Conservation (phyloP, 2,329 filamentous ascomycete genomes). For the Penicillium sp. region DNA sequence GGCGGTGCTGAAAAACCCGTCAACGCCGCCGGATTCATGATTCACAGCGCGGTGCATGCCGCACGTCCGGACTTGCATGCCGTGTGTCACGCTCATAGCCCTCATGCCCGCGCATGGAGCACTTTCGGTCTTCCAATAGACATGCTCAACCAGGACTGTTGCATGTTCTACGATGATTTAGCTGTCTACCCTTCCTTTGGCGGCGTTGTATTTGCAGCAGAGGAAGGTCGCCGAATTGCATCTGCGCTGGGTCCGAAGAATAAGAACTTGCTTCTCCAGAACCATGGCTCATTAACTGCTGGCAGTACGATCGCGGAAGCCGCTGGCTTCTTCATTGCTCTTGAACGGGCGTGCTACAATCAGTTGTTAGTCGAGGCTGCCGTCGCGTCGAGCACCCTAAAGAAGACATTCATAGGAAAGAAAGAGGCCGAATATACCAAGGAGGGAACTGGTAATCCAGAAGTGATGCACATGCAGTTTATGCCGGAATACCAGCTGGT, state of each 20-base stretch:
- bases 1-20: constrained; percentile 45
- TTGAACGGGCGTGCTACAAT: constrained; percentile 71
- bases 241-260: not conserved
- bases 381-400: not conserved
- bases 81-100: constrained; percentile 50
- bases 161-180: constrained; percentile 31
- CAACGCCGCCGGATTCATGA: constrained; percentile 53
- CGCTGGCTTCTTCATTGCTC: constrained; percentile 68
- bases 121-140: constrained; percentile 50
- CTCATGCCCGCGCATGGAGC: constrained; percentile 49
- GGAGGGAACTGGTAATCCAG: not conserved
- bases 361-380: constrained; percentile 72
- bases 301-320: constrained; percentile 75
- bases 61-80: constrained; percentile 50
- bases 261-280: constrained; percentile 31
- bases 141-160: constrained; percentile 46
- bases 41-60: constrained; percentile 52
- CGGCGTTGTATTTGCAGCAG: constrained; percentile 50
- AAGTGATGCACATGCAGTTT: not conserved
- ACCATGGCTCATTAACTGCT: constrained; percentile 57
- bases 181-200: constrained; percentile 50
- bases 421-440: not conserved
- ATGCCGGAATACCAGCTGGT: not conserved
- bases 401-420: not conserved
- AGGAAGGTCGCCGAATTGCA: constrained; percentile 52